Evolutionary conservation across 2,329 filamentous ascomycete species (phyloP), one percentile per base, ranked within the genome.

Genomic region (Cladophialophora carrionii): DNA sequence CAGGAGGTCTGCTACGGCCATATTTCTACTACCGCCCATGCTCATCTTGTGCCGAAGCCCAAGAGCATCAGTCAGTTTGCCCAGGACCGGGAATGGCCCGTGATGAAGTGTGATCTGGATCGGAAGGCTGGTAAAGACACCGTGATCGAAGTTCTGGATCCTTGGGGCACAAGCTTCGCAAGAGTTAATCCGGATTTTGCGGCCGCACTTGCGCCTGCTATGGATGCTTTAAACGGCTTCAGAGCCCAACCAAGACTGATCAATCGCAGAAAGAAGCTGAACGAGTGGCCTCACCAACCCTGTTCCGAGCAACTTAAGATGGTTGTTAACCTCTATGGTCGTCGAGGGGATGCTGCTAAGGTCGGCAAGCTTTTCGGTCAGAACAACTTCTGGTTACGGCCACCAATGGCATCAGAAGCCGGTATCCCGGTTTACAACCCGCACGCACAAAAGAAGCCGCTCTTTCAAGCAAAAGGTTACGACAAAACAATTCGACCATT

Each of bases 241-340:
- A 85, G 90, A 49, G 88, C 90, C 17, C 87, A 88, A 61, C 88
- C 88, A 59, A 87, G 88, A 66, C 87, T 96, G 12, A 85, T 89
- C 7, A 81, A 86, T 5, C 86, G 92, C 51, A 85, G 82, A 49
- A 89, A 86, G 72, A 79, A 81, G 56, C 78, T 81, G 0, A 83
- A 82, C n/a, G 91, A 97, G 71, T 79, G 81, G 41, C 81, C 85
- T 17, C 90, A 91, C 41, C 79, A 85, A 61, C 75, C 81, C 0
- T 85, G 84, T 2, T 92, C 90, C 1, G 79, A 82, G 22, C 77
- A 81, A 2, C 87, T 90, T 66, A 81, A 81, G 12, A 81, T 94
- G 29, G 87, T 90, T 24, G 80, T 96, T 29, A 91, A 91, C 71
- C 74, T 98, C 7, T 97, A 95, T 72, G 92, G 91, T 0, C 88